Evolutionary conservation across 2,329 filamentous ascomycete genomes (phyloP).

Genomic region (Lecanicillium sp.): DNA sequence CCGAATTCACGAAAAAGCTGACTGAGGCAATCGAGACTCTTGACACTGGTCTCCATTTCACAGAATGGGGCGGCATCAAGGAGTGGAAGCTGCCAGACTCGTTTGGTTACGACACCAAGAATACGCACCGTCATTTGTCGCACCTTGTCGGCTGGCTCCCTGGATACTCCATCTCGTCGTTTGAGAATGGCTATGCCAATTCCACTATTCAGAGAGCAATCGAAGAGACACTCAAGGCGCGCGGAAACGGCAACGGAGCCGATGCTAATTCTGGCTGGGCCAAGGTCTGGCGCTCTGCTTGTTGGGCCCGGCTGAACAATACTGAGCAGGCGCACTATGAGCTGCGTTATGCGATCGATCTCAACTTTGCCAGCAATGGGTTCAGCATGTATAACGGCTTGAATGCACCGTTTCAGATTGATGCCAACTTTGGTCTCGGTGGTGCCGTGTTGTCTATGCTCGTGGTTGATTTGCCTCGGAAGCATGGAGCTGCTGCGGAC

Average conservation of each 20-base stretch:
- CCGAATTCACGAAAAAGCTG: constrained; percentile 24
- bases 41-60: constrained; percentile 21
- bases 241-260: constrained; percentile 34
- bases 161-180: constrained; percentile 38
- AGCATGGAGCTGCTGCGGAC: constrained; percentile 13
- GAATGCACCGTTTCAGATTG: constrained; percentile 45
- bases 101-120: constrained; percentile 17
- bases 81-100: constrained; percentile 26
- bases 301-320: constrained; percentile 47
- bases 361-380: constrained; percentile 41
- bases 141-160: constrained; percentile 49
- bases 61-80: constrained; percentile 21
- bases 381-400: constrained; percentile 41
- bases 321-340: constrained; percentile 40
- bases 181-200: constrained; percentile 27
- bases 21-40: constrained; percentile 15
- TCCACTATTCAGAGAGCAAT: constrained; percentile 37
- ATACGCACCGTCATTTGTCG: constrained; percentile 36
- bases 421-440: constrained; percentile 46
- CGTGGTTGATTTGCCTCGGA: constrained; percentile 35
- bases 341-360: constrained; percentile 36
- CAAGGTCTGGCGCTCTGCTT: constrained; percentile 49
- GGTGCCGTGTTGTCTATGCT: constrained; percentile 43
- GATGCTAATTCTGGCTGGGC: constrained; percentile 49
- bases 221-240: constrained; percentile 32